Percentiles rank a stretch among this genome's conserved stretches.
phyloP scores from a whole-genome alignment of 2,329 filamentous ascomycete species.

The Pseudogymnoascus sp. region DNA sequence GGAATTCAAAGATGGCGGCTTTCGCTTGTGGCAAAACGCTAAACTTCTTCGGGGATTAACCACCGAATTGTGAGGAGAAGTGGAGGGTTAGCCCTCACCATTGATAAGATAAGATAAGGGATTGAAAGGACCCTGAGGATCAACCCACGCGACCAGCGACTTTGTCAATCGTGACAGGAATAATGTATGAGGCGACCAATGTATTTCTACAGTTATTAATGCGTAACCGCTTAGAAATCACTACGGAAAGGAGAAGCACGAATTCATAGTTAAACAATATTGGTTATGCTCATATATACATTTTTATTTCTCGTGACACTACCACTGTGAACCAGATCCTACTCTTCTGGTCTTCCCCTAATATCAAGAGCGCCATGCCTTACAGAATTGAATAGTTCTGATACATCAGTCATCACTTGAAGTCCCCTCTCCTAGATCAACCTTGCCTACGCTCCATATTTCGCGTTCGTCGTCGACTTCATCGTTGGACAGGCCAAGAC shows the following conservation, averaged over 20 bases:
- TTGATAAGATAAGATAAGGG: constrained; percentile 7
- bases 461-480: constrained; percentile 92
- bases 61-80: background rate
- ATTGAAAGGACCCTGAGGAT: background rate
- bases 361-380: constrained; percentile 1
- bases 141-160: background rate
- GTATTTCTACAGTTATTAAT: background rate
- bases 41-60: constrained; percentile 3
- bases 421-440: constrained; percentile 62
- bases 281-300: background rate
- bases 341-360: background rate
- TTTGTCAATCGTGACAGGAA: background rate
- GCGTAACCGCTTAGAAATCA: background rate
- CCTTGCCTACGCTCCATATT: constrained; percentile 89
- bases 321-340: background rate
- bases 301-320: background rate
- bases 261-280: background rate
- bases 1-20: constrained; percentile 9
- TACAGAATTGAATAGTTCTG: background rate
- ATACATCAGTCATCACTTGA: constrained; percentile 23
- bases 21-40: constrained; percentile 2
- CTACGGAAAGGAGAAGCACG: background rate
- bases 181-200: background rate
- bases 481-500: constrained; percentile 78
- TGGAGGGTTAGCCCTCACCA: constrained; percentile 7